These are phyloP conservation scores for Metschnikowia kunwiensis DNA, from an alignment of 805 yeast species.

Conservation along the genomic window DNA sequence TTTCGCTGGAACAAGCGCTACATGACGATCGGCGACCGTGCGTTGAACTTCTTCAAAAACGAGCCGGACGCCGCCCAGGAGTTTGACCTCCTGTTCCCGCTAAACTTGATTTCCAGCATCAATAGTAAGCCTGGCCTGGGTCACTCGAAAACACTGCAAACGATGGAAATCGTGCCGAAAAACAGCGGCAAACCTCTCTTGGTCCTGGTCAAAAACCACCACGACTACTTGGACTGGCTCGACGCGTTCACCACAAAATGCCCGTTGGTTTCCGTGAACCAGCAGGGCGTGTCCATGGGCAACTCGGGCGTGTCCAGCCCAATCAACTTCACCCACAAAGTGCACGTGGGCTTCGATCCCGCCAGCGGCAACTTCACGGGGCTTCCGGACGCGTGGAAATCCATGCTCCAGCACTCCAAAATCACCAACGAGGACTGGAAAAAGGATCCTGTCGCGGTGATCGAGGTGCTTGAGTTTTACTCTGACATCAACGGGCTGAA, in stretches of 20 bases:
- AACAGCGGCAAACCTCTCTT: slow-evolving; percentile 57
- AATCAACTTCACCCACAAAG: slow-evolving; percentile 90
- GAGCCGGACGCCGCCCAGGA: slow-evolving; percentile 51
- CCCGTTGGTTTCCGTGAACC: slow-evolving; percentile 50
- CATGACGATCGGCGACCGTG: slow-evolving; percentile 71
- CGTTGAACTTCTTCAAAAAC: slow-evolving; percentile 69
- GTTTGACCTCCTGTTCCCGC: slow-evolving; percentile 42
- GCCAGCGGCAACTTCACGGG: slow-evolving; percentile 59
- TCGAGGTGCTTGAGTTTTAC: slow-evolving; percentile 57
- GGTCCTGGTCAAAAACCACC: slow-evolving; percentile 72
- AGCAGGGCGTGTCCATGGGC: slow-evolving; percentile 21
- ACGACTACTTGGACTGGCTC: slow-evolving; percentile 84
- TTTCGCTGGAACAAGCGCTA: slow-evolving; percentile 92
- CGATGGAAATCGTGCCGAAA: slow-evolving; percentile 73
- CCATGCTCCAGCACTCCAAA: slow-evolving; percentile 53
- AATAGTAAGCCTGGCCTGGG: slow-evolving; percentile 60
- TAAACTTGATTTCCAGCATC: slow-evolving; percentile 35
- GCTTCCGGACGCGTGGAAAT: slow-evolving; percentile 57
- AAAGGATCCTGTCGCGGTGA: slow-evolving; percentile 62
- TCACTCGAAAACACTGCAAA: slow-evolving; percentile 43
- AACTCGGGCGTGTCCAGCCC: slow-evolving; percentile 76
- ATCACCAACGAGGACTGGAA: slow-evolving; percentile 62
- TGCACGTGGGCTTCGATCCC: slow-evolving; percentile 84
- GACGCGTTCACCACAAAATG: slow-evolving; percentile 81
- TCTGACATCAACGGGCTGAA: slow-evolving; percentile 45